phyloP scores from a whole-genome alignment of 352 stramenopile genomes.

The Aphanomyces invadans region DNA sequence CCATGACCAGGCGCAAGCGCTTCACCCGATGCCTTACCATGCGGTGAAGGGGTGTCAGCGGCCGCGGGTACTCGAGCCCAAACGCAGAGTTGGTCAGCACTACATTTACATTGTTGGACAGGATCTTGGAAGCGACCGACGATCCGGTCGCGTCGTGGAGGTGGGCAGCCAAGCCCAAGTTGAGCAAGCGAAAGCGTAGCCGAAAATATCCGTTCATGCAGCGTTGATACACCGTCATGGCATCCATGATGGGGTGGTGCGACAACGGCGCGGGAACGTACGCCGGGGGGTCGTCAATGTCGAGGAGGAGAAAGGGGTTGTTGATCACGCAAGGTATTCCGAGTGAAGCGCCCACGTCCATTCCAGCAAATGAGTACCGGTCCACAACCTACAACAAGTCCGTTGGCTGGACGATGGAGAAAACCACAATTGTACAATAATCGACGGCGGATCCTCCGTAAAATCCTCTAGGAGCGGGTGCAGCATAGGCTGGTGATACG shows the following conservation, averaged over 20 bases:
- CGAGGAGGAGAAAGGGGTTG: slow-evolving; percentile 66
- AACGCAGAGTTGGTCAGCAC: slow-evolving; percentile 80
- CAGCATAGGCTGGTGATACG: slow-evolving; percentile 75
- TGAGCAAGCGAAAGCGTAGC: slow-evolving; percentile 58
- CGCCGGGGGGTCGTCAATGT: slow-evolving; percentile 75
- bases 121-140: not conserved
- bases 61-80: slow-evolving; percentile 66
- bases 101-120: slow-evolving; percentile 39
- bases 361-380: slow-evolving; percentile 72
- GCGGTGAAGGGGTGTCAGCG: slow-evolving; percentile 66
- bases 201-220: slow-evolving; percentile 75
- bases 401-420: no score
- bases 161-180: slow-evolving; percentile 30
- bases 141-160: slow-evolving; percentile 59
- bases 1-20: no score
- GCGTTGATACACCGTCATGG: slow-evolving; percentile 58
- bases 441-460: slow-evolving; percentile 50
- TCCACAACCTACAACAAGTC: slow-evolving; percentile 42
- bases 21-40: no score
- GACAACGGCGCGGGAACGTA: slow-evolving; percentile 79
- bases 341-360: slow-evolving; percentile 56
- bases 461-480: slow-evolving; percentile 46
- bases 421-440: slow-evolving; percentile 30
- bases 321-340: slow-evolving; percentile 74
- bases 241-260: slow-evolving; percentile 64